Percentiles rank a stretch among this genome's conserved stretches.
Evolutionary conservation across 306 rosid species (phyloP).

Genomic region (Quercus berberidifolia): DNA sequence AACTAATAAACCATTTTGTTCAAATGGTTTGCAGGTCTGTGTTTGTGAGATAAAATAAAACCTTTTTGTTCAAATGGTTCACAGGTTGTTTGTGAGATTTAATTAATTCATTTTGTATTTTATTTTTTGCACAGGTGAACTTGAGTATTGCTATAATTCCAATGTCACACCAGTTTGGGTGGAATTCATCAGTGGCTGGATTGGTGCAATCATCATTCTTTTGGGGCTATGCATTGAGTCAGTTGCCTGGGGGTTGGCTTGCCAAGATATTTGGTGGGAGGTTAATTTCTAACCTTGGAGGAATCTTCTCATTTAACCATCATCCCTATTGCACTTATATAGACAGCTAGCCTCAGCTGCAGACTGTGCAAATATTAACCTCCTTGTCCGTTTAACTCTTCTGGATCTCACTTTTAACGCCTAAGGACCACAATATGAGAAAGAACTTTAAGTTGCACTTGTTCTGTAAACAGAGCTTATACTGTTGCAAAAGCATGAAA

Average conservation of each 20-base stretch:
- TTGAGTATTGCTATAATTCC: conserved; percentile 95
- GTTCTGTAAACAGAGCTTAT: background rate
- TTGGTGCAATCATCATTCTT: conserved; percentile 98
- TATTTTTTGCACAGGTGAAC: conserved; percentile 66
- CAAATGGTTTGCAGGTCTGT: background rate
- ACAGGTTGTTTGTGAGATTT: background rate
- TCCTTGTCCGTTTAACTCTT: background rate
- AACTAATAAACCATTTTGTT: background rate
- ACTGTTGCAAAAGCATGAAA: background rate
- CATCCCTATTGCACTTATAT: background rate
- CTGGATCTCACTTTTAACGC: background rate
- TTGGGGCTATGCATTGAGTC: conserved; percentile 98
- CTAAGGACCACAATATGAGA: background rate
- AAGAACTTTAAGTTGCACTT: background rate
- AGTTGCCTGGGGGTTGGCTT: conserved; percentile 97
- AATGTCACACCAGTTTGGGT: conserved; percentile 92
- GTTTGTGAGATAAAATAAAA: background rate
- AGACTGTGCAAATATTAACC: background rate
- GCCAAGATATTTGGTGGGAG: conserved; percentile 96
- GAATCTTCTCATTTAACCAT: background rate
- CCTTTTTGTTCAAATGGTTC: background rate
- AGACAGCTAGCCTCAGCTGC: background rate
- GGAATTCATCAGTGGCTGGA: conserved; percentile 91
- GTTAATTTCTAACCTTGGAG: conserved; percentile 39
- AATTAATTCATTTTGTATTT: background rate